Base-by-base conservation (phyloP, 352 stramenopile genomes). In the Phytophthora boehmeriae region DNA sequence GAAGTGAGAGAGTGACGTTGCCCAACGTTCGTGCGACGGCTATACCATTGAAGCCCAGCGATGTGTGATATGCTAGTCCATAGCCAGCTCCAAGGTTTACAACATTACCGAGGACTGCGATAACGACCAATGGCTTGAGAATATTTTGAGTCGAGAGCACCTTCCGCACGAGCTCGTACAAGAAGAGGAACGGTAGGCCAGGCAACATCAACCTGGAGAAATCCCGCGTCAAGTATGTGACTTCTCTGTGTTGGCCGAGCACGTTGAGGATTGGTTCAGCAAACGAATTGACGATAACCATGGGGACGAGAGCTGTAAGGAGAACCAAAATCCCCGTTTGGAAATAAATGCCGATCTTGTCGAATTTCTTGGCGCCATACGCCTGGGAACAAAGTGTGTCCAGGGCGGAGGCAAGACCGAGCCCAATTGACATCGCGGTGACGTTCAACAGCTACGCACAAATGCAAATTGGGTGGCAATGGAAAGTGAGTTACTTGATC, bases 91-190 rank as follows among this genome's bases (percentile, higher is more conserved):
- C 62, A 23, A 89, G 38, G 53, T 85, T 92, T 27, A 95, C 79
- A 25, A 90, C 5, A 47, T 89, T 89, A 20, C 68, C 71, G 22
- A 81, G 36, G 14, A 86, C 54, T 8, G 77, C 76, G 11, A 90
- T 78, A 35, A 77, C 39, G 19, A 95, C 72, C 60, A 95, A 77
- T 4, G 83, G 86, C n/a, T 69, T 56, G 23, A 89, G 69, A 43
- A 93, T 78, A 54, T 90, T 88, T 49, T 91, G 76, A 0, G 86
- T 66, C 47, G 93, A 83, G 16, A 87, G 70, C 14, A 87, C 68
- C 54, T 92, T 93, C 39, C 86, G 77, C 4, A 93, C 54, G 9
- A 93, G 59, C 62, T 96, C 86, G 59, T 92, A 96, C 1, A 78
- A 55, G 39, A 90, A 95, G 5, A 91, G 39, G 45, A 87, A 90